Evolutionary conservation across 768 basidiomycete species (phyloP), one percentile per base, ranked within the genome.

Genomic region (Leccinum barrowsii): DNA sequence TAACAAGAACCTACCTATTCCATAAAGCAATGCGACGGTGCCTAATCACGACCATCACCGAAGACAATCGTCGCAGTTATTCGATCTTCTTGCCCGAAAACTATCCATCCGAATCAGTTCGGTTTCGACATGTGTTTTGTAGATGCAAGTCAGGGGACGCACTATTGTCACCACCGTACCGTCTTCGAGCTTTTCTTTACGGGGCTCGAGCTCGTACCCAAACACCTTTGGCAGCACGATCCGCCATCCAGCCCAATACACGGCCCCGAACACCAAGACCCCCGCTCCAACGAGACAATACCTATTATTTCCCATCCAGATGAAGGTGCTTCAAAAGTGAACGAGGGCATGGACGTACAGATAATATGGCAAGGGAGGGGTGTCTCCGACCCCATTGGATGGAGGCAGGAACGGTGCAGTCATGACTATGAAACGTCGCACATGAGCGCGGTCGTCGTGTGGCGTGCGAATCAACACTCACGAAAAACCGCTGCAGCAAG

Each of bases 351-450:
- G 19, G 0, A 59, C 63, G 11, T 58, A 79, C 77, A 84, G 63
- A 65, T 84, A 85, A 58, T 85, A 85, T 3, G 84, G 82, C 35
- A 85, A 63, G 11, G 85, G 82, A 11, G 83, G 83, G 0, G 84
- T 84, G 61, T 86, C 83, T 12, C 84, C 85, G 1, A 81, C 75
- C 17, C 77, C 75, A 59, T 81, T 81, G 0, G 81, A 74, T 3
- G 85, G 85, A 22, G 63, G 77, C 5, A 85, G 52, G 74, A 84
- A 86, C 0, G 85, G 85, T 1, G 79, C 78, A 10, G 85, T 64
- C 4, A 86, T 72, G 7, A 86, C 84, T 80, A n/a, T 24, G 35
- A 37, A 40, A 17, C 0, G 32, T 24, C 7, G 19, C 4, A 12
- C 19, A 50, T 54, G 5, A 54, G 44, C 7, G 12, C 12, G 0